phyloP scores from a whole-genome alignment of 495 filamentous ascomycete genomes.

The Elasticomyces elasticus region DNA sequence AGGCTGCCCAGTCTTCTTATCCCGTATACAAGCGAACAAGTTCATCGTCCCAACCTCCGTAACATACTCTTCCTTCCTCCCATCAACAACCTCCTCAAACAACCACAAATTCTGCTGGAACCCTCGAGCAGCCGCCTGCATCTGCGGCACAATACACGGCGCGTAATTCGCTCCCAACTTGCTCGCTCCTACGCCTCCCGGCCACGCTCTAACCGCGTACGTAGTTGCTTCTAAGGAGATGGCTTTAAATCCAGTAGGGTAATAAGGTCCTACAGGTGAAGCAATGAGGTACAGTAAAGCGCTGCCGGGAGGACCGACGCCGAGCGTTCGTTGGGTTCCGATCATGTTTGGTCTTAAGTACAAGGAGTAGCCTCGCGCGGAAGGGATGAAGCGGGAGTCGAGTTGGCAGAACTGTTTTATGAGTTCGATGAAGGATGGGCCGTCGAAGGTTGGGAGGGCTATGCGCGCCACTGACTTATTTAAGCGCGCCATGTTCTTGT shows the following conservation, averaged over 20 bases:
- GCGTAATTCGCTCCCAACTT: conserved; percentile 98
- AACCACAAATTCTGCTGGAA: conserved; percentile 99
- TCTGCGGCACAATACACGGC: conserved; percentile 86
- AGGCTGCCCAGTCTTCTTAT: conserved; percentile 76
- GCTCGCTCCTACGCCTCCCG: conserved; percentile 91
- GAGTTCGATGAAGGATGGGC: conserved; percentile 61
- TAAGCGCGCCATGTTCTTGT: conserved; percentile 89
- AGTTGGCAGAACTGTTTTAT: conserved; percentile 68
- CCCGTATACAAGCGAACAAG: conserved; percentile 71
- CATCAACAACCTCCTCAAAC: conserved; percentile 84
- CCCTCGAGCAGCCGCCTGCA: conserved; percentile 75
- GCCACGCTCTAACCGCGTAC: conserved; percentile 94
- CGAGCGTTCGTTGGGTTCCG: conserved; percentile 86
- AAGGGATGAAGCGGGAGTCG: conserved; percentile 81
- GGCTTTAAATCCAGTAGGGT: conserved; percentile 95
- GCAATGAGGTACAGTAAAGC: conserved; percentile 91
- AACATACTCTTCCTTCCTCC: conserved; percentile 72
- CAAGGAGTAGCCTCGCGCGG: conserved; percentile 71
- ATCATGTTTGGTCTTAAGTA: conserved; percentile 96
- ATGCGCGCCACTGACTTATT: conserved; percentile 85
- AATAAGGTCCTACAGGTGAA: conserved; percentile 94
- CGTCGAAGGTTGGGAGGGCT: conserved; percentile 74
- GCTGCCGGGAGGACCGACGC: conserved; percentile 80
- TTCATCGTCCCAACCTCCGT: conserved; percentile 99
- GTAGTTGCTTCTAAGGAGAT: conserved; percentile 86